Percentiles rank a stretch among this genome's conserved stretches.
phyloP scores from a whole-genome alignment of 2,329 filamentous ascomycete species.

The Macrophomina tecta region DNA sequence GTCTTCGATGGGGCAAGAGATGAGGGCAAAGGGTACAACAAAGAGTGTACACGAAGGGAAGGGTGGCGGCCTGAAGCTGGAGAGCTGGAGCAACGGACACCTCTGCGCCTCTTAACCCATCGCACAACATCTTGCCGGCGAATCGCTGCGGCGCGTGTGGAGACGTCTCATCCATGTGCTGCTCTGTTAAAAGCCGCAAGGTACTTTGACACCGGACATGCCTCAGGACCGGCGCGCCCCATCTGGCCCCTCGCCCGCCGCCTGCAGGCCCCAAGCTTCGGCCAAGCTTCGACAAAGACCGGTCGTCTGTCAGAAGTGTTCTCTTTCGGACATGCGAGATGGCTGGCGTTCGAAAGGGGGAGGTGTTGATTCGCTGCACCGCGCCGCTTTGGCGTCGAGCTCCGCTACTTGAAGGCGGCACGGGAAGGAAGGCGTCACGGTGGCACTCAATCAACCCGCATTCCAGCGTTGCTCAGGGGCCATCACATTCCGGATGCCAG shows the following conservation, averaged over 20 bases:
- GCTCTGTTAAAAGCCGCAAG: constrained; percentile 2
- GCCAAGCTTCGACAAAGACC: constrained; percentile 15
- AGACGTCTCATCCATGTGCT: background rate
- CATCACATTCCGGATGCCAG: background rate
- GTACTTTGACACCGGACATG: constrained; percentile 21
- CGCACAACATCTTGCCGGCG: background rate
- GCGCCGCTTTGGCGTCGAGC: background rate
- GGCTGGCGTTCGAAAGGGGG: background rate
- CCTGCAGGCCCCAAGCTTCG: constrained; percentile 6
- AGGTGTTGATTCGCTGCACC: background rate
- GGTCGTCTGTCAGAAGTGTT: background rate
- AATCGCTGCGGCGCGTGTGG: constrained; percentile 9
- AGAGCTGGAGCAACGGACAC: background rate
- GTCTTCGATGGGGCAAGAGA: background rate
- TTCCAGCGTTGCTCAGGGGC: constrained; percentile 4
- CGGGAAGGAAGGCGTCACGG: too few species aligned
- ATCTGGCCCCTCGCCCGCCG: background rate
- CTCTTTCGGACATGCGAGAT: constrained; percentile 12
- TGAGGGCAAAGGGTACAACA: background rate
- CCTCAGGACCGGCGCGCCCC: constrained; percentile 17
- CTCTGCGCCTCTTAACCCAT: constrained; percentile 12
- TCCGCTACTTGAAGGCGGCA: background rate
- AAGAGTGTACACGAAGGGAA: constrained; percentile 8
- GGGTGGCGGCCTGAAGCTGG: constrained; percentile 4
- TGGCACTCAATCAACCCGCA: background rate